Evolutionary conservation across 2,329 filamentous ascomycete species (phyloP), one percentile per base, ranked within the genome.

Genomic region (Pyrenophora tritici-repentis): DNA sequence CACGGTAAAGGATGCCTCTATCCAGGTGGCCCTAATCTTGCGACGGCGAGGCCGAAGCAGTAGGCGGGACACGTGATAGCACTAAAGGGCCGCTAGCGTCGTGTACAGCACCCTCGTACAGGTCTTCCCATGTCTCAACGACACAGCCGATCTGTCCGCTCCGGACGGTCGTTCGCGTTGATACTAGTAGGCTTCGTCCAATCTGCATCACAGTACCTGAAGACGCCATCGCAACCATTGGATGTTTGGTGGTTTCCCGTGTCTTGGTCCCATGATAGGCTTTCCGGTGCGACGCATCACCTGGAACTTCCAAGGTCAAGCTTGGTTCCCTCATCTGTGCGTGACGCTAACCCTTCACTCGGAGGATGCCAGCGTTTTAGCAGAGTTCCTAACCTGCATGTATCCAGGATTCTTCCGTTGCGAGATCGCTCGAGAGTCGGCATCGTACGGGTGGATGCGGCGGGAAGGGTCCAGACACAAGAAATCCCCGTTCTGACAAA

Each of bases 311-410:
- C 38, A 47, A 32, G 29, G 42, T 33, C 29, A 36, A 44, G 14
- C 41, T 33, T 51, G 39, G 56, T 54, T 58, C 50, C 56, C 60
- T 49, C 43, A 53, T 62, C 26, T 42, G 43, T 53, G 48, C 47
- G 35, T 34, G 45, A 7, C 13, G 41, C 18, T 50, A 50, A 18
- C 26, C 12, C 42, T 42, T 5, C 39, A 40, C 36, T 14, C 20
- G 17, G 29, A 18, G 10, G 29, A 35, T 35, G 13, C 49, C 18
- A 39, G 34, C 38, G 29, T 14, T 35, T 17, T 5, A 39, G 35
- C 24, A 33, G 17, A 17, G 32, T 47, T 32, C 31, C 39, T 42
- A 17, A 37, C 18, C 33, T 37, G 17, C 22, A 43, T 22, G 14
- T 32, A n/a, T 32, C 39, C 38, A 14, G 29, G 36, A 38, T 36